Evolutionary conservation across 2,329 filamentous ascomycete species (phyloP), one percentile per base, ranked within the genome.

Genomic region (Fusarium staphyleae): DNA sequence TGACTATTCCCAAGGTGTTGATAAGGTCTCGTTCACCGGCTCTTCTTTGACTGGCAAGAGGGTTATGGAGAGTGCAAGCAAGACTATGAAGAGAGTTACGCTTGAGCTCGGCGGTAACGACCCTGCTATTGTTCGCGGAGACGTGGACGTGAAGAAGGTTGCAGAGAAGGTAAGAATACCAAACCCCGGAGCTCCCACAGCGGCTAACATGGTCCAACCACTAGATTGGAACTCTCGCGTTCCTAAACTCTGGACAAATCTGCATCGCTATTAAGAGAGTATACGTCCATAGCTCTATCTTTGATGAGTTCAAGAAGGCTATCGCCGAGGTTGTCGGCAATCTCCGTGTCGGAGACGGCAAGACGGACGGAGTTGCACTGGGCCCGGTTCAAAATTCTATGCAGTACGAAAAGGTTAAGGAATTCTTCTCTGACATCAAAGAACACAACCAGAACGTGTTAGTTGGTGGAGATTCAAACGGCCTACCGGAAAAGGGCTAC

Each of bases 11-110:
- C n/a, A n/a, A 0, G 81, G 75, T 33, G 78, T 87, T 48, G 77
- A 79, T 53, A 87, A 85, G 75, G 80, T 88, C 70, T 78, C 75
- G 66, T 87, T 88, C 72, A 87, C 85, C 0, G 84, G 85, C 8
- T 85, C 81, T 12, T 81, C 76, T 32, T 75, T 75, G 1, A 86
- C 81, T 0, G 85, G 84, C 10, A 86, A 86, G 75, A 81, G 78
- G 69, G 79, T 87, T 60, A 82, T 85, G 78, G 77, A 76, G 45
- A 77, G 75, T 14, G 78, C 77, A 52, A 74, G 79, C 26, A 75
- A 77, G 62, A 83, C 81, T 0, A 68, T 88, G 40, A 88, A 87
- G 75, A 77, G 84, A 18, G 76, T 85, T 8, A 84, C 81, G 1
- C 76, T 87, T 7, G 85, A 87, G 70, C 75, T 87, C 0, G 64